phyloP scores from a whole-genome alignment of 2,329 filamentous ascomycete genomes.

The Colletotrichum acutatum region DNA sequence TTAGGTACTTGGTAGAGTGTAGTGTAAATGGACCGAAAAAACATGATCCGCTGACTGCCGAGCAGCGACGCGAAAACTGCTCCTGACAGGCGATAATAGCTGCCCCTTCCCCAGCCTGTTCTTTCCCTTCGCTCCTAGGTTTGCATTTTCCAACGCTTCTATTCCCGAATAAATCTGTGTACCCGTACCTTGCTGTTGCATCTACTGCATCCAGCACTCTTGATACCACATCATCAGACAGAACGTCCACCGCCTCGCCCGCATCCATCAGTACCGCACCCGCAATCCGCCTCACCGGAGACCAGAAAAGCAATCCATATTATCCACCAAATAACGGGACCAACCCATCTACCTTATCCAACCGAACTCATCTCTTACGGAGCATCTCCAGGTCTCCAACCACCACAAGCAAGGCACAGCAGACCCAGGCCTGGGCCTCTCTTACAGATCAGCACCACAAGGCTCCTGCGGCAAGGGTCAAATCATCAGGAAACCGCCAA shows the following conservation, averaged over 20 bases:
- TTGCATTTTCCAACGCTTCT: background rate
- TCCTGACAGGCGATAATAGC: background rate
- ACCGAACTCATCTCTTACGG: background rate
- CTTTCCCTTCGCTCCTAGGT: background rate
- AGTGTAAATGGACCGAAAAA: background rate
- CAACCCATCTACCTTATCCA: background rate
- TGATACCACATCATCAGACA: background rate
- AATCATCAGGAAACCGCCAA: conserved; percentile 17
- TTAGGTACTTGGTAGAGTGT: background rate
- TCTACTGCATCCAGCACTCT: background rate
- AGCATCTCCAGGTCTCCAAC: conserved; percentile 1
- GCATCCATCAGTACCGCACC: background rate
- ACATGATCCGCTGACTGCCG: background rate
- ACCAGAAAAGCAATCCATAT: background rate
- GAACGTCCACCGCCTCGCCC: background rate
- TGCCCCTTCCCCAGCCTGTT: background rate
- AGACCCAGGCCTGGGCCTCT: conserved; percentile 9
- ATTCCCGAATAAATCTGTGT: background rate
- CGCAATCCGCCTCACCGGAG: background rate
- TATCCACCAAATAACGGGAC: conserved; percentile 8
- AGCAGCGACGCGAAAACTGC: background rate
- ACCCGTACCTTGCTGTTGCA: background rate
- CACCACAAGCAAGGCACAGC: conserved; percentile 22
- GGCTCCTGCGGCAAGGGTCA: conserved; percentile 26
- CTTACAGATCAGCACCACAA: conserved; percentile 20